Evolutionary conservation across 2,329 filamentous ascomycete genomes (phyloP).

Genomic region (Didymella glomerata): DNA sequence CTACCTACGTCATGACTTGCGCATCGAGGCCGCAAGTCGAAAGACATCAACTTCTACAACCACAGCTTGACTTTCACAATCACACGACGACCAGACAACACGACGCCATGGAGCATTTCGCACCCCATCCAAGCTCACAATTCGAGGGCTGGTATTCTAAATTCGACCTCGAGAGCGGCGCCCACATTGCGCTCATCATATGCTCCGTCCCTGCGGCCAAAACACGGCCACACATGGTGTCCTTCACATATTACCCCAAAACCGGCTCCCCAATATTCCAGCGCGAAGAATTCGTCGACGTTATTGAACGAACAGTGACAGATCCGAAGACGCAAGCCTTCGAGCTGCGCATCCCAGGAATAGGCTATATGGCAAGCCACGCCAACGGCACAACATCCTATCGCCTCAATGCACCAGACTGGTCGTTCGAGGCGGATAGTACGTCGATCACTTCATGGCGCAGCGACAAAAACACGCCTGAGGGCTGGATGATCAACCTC

Average conservation of each 20-base stretch:
- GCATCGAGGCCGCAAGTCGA: not conserved
- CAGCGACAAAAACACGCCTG: constrained; percentile 51
- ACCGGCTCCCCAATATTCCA: constrained; percentile 48
- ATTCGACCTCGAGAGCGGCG: constrained; percentile 57
- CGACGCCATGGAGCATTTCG: constrained; percentile 52
- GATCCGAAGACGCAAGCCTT: constrained; percentile 49
- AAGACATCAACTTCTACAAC: not conserved
- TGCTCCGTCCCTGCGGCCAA: constrained; percentile 56
- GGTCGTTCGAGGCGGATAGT: constrained; percentile 54
- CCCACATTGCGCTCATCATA: constrained; percentile 57
- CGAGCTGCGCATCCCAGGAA: constrained; percentile 51
- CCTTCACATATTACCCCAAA: constrained; percentile 59
- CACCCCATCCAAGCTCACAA: constrained; percentile 52
- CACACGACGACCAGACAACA: not conserved
- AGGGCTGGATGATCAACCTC: constrained; percentile 56
- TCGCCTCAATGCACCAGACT: constrained; percentile 41
- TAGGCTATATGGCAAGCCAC: constrained; percentile 52
- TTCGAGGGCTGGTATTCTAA: constrained; percentile 64
- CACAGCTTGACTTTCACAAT: not conserved
- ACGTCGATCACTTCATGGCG: constrained; percentile 53
- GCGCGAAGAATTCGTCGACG: constrained; percentile 55
- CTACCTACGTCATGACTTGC: constrained; percentile 35
- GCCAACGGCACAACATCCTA: constrained; percentile 52
- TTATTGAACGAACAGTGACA: constrained; percentile 47
- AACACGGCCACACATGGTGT: constrained; percentile 55